Base-by-base conservation (phyloP, 495 filamentous ascomycete species). In the Cladorrhinum samala region DNA sequence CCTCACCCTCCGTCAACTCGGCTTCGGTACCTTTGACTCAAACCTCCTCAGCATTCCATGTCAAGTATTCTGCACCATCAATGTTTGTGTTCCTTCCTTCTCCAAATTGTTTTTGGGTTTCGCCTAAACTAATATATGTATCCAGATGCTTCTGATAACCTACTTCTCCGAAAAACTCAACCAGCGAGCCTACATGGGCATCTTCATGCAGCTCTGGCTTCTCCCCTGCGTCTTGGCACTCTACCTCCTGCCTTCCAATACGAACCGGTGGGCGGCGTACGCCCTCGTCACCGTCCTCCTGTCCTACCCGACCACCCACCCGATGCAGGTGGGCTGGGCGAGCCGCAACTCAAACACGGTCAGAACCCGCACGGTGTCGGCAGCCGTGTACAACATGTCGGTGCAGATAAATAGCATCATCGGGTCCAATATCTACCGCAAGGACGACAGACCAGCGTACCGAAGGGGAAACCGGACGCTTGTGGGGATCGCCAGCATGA, bases 271-370 rank as follows among this genome's bases (percentile, higher is more conserved):
- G 84, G 61, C 68, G 9, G 72, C 71, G 0, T 87, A 78, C 63
- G 69, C 68, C 2, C 66, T 84, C 1, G 68, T 79, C 19, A 79
- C 74, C 0, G 58, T 83, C 16, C 56, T 86, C 5, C 65, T 83
- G 0, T 68, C 67, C 0, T 73, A 73, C 19, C 71, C 71, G 7
- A 60, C 55, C 16, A 53, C 50, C 33, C 63, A 75, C 56, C 79
- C 85, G 0, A 81, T 88, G 25, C 59, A 86, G 13, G 85, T 87
- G 4, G 83, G 80, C 2, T 82, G 83, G 73, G 78, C 74, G 9
- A 80, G 79, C 1, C 71, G 79, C 24, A 86, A 88, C 62, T 77
- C 82, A 3, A 84, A 84, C n/a, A 79, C 79, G 0, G 85, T 89
- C 14, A 70, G 85, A 2, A 86, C 86, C 0, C 64, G 86, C 1